Base-by-base conservation (phyloP, 768 basidiomycete genomes). In the Trametes cinnabarina region DNA sequence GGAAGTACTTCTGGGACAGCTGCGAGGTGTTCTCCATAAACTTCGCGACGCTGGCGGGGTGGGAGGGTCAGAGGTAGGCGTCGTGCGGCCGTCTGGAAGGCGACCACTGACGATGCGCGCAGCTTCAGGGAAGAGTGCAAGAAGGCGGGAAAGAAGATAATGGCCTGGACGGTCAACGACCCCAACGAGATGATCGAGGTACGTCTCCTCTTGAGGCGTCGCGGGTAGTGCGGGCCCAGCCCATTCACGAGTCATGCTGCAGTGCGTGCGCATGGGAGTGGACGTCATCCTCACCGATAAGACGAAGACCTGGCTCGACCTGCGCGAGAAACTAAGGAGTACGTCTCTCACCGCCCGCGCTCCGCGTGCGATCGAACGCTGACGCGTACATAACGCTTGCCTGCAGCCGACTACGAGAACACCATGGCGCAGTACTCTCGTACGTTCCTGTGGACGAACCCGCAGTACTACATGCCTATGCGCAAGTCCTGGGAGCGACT, bases 91-190 rank as follows among this genome's bases (percentile, higher is more conserved):
- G 7, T 0, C 12, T 32, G 7, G 12, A 12, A 32, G 30, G 30
- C 12, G 6, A 8, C 11, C 37, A 48, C 41, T 48, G 19, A 54
- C 32, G 56, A 44, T 47, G 22, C 28, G 47, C 64, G 35, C 64
- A 82, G 95, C 76, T 97, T 98, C 75, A 76, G 85, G 51, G 71
- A 76, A 40, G 88, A 94, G 63, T 93, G 91, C 74, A 85, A 85
- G 69, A 76, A 68, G 22, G 85, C 83, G 1, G 88, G 88, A n/a
- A 96, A 96, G 80, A 79, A 79, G 65, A 64, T 97, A 49, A 87
- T 93, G 82, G 92, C 93, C 2, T 97, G 94, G 96, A 98, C 96
- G 0, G 94, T 98, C 26, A 98, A 98, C 68, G 80, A 86, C 34
- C 84, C 84, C 11, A 83, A 83, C 49, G 85, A 92, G 66, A 92